Evolutionary conservation across 306 rosid genomes (phyloP).

Genomic region (Dalbergia cultrata): DNA sequence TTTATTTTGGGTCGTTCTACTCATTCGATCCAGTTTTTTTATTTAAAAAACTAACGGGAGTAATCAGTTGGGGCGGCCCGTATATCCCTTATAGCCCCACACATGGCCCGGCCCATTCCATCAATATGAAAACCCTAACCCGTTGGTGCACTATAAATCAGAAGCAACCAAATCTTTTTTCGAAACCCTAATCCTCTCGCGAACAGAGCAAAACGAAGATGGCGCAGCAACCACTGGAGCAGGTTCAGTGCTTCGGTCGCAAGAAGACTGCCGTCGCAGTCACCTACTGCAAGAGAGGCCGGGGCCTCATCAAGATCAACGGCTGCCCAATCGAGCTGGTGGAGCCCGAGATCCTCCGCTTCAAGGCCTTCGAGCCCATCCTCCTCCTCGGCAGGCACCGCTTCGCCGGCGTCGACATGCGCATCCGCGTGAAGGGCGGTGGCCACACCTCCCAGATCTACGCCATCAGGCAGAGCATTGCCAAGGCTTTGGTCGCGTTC

Average conservation of each 20-base stretch:
- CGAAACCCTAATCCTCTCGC: background rate
- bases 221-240: constrained; percentile 50
- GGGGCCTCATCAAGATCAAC: constrained; percentile 81
- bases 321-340: constrained; percentile 82
- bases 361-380: constrained; percentile 87
- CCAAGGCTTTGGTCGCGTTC: constrained; percentile 78
- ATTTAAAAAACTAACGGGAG: too few species aligned
- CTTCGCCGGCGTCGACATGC: constrained; percentile 78
- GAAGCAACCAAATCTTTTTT: background rate
- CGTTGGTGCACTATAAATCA: background rate
- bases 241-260: constrained; percentile 86
- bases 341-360: constrained; percentile 85
- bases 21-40: too few species aligned
- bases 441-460: constrained; percentile 90
- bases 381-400: constrained; percentile 79
- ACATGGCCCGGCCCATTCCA: too few species aligned
- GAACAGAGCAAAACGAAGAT: background rate
- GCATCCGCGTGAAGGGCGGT: constrained; percentile 82
- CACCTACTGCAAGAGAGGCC: constrained; percentile 84
- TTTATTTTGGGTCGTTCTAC: too few species aligned
- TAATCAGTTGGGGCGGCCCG: too few species aligned
- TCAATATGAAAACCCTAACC: background rate
- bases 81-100: too few species aligned
- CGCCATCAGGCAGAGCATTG: constrained; percentile 87
- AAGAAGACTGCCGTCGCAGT: constrained; percentile 93